phyloP scores from a whole-genome alignment of 441 rosid genomes.

The Pelargonium fulgidum region DNA sequence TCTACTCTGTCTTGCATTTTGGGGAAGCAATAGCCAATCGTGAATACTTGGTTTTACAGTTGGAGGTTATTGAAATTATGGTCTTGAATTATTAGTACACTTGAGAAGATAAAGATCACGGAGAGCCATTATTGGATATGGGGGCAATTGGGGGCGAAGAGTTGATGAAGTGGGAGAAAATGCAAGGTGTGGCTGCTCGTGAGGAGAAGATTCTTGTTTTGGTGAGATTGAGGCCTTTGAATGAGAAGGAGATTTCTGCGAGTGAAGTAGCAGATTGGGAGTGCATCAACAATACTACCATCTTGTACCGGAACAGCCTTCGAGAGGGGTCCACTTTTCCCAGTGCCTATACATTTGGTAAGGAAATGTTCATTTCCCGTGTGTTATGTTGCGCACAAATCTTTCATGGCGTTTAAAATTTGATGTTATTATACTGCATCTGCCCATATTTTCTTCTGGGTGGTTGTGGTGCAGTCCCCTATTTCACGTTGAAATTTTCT shows the following conservation, averaged over 20 bases:
- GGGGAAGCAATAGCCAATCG: slow-evolving; percentile 1
- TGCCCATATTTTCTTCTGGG: no score
- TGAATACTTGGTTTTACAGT: not conserved
- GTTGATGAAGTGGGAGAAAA: slow-evolving; percentile 22
- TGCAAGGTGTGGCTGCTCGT: slow-evolving; percentile 31
- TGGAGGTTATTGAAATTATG: not conserved
- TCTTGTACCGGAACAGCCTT: slow-evolving; percentile 64
- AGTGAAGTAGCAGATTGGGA: slow-evolving; percentile 82
- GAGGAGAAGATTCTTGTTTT: slow-evolving; percentile 76
- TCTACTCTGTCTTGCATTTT: not conserved
- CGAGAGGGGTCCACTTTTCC: slow-evolving; percentile 84
- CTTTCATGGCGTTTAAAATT: not conserved
- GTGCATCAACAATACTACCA: slow-evolving; percentile 58
- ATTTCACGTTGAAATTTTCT: no score
- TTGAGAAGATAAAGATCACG: not conserved
- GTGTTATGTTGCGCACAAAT: not conserved
- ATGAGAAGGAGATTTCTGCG: slow-evolving; percentile 58
- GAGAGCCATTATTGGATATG: not conserved
- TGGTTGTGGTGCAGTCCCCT: no score
- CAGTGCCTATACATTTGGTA: slow-evolving; percentile 73
- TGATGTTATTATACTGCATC: not conserved
- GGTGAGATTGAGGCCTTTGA: slow-evolving; percentile 81
- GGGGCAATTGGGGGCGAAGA: slow-evolving; percentile 52
- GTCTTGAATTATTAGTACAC: not conserved
- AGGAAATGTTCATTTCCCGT: slow-evolving; percentile 21